Conservation (phyloP, 495 filamentous ascomycete genomes). For the Penicillium egyptiacum region DNA sequence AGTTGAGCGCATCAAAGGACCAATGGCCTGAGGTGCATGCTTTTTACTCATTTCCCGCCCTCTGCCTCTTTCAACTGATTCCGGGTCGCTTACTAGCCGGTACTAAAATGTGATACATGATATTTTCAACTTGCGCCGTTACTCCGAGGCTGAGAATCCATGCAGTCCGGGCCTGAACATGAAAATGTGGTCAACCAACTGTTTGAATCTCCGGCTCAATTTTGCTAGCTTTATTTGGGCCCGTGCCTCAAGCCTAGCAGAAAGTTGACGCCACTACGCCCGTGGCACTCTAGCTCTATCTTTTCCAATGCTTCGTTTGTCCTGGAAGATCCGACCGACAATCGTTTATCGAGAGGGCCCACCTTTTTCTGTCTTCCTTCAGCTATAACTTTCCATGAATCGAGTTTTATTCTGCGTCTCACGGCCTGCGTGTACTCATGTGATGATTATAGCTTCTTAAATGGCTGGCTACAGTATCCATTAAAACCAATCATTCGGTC, state of each 20-base stretch:
- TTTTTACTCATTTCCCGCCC: background rate
- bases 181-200: background rate
- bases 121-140: background rate
- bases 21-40: background rate
- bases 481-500: background rate
- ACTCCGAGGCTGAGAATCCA: background rate
- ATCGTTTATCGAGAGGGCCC: no score
- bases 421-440: background rate
- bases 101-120: background rate
- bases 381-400: no score
- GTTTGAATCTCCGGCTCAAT: background rate
- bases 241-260: no score
- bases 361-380: no score
- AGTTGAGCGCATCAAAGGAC: no score
- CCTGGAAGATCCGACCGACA: no score
- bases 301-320: no score
- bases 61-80: no score
- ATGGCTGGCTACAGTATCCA: background rate
- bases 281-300: no score
- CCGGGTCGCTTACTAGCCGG: background rate
- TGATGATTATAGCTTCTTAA: background rate
- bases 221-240: background rate
- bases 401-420: no score
- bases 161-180: background rate
- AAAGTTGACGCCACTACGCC: no score